Percentiles rank a stretch among this genome's conserved stretches.
These are phyloP conservation scores for Kuraishia piskuri DNA, from an alignment of 805 yeast genomes.

Conservation along the genomic window DNA sequence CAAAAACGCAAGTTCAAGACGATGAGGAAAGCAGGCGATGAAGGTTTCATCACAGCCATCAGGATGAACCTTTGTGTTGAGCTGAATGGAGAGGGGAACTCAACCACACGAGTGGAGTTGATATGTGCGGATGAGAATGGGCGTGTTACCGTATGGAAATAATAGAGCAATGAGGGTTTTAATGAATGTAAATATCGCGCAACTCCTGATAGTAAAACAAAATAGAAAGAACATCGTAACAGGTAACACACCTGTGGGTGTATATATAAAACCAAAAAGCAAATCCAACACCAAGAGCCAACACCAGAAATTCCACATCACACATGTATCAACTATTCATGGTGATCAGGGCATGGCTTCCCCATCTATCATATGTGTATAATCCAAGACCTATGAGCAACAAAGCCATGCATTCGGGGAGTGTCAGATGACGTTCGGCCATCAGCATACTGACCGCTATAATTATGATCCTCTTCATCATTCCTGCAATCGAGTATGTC, in stretches of 20 bases:
- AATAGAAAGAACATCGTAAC: background rate
- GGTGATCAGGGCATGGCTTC: slow-evolving; percentile 16
- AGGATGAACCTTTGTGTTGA: slow-evolving; percentile 24
- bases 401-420: slow-evolving; percentile 42
- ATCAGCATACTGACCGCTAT: slow-evolving; percentile 57
- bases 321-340: background rate
- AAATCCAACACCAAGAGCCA: background rate
- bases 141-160: slow-evolving; percentile 38
- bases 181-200: background rate
- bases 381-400: slow-evolving; percentile 49
- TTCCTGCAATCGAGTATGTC: slow-evolving; percentile 72
- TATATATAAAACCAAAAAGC: background rate
- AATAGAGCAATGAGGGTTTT: slow-evolving; percentile 3
- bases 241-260: background rate
- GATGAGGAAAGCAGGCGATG: slow-evolving; percentile 13
- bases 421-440: slow-evolving; percentile 40
- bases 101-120: slow-evolving; percentile 24
- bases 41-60: slow-evolving; percentile 19
- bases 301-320: background rate
- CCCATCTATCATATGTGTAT: slow-evolving; percentile 70
- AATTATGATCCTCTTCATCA: slow-evolving; percentile 63
- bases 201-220: background rate
- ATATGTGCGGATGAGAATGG: slow-evolving; percentile 50
- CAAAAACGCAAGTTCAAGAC: slow-evolving; percentile 11
- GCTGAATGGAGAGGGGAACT: slow-evolving; percentile 25